Conservation (phyloP, 2,329 filamentous ascomycete genomes). For the Sclerotinia sclerotiorum region DNA sequence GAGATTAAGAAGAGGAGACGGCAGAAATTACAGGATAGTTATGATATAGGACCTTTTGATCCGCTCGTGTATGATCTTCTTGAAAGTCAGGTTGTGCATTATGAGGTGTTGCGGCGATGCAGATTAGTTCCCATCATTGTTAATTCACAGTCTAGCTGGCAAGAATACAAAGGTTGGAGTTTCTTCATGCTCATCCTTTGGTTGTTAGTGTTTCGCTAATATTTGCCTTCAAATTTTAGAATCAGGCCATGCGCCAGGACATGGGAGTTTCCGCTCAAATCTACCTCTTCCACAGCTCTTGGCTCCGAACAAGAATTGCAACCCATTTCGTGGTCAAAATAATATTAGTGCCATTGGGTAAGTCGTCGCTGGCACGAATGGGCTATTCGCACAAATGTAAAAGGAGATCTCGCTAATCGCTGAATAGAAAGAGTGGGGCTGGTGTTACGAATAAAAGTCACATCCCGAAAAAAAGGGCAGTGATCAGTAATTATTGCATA, state of each 20-base stretch:
- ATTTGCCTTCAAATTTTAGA: not conserved
- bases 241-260: not conserved
- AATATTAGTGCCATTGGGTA: not conserved
- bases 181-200: too few species aligned
- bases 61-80: not conserved
- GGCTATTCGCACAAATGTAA: too few species aligned
- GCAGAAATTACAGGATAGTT: not conserved
- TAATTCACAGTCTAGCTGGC: not conserved
- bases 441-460: conserved; percentile 2
- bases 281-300: too few species aligned
- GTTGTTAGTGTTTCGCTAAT: not conserved
- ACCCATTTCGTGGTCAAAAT: not conserved
- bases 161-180: not conserved
- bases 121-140: not conserved
- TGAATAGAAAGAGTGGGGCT: conserved; percentile 1
- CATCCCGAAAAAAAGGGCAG: not conserved
- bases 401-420: conserved; percentile 12
- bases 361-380: not conserved
- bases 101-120: not conserved
- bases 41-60: not conserved
- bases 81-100: conserved; percentile 1
- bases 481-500: not conserved
- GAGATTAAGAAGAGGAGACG: not conserved
- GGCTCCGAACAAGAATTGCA: not conserved
- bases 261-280: not conserved